phyloP scores from a whole-genome alignment of 257 asterid genomes.

The Ilex aquifolium region DNA sequence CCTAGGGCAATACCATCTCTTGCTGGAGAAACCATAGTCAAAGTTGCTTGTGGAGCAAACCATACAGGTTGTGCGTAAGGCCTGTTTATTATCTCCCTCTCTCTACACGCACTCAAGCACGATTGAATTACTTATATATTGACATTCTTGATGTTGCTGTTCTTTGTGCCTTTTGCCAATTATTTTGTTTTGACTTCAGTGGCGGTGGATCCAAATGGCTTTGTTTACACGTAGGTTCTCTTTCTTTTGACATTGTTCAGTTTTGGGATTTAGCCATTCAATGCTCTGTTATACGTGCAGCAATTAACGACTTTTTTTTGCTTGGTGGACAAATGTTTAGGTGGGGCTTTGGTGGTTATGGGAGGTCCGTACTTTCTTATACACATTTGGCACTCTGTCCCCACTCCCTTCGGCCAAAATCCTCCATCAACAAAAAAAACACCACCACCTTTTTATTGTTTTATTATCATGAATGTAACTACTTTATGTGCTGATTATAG shows the following conservation, averaged over 20 bases:
- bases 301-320: background rate
- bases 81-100: constrained; percentile 1
- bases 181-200: constrained; percentile 43
- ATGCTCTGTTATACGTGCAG: background rate
- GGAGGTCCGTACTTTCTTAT: constrained; percentile 53
- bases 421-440: too few species aligned
- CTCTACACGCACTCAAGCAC: background rate
- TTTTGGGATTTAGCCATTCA: constrained; percentile 6
- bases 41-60: constrained; percentile 93
- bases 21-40: constrained; percentile 79
- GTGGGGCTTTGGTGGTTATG: constrained; percentile 99
- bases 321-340: constrained; percentile 30
- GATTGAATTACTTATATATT: too few species aligned
- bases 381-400: background rate
- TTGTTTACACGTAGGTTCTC: constrained; percentile 89
- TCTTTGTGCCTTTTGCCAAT: background rate
- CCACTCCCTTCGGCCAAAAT: too few species aligned
- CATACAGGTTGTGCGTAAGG: constrained; percentile 62
- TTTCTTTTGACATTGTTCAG: constrained; percentile 14
- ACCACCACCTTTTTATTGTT: background rate
- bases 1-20: constrained; percentile 81
- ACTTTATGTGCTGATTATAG: constrained; percentile 34
- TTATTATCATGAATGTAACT: constrained; percentile 14
- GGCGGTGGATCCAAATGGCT: constrained; percentile 83
- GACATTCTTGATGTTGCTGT: background rate